phyloP scores from a whole-genome alignment of 1,284 basidiomycete genomes.

The Kalmanozyma brasiliensis region DNA sequence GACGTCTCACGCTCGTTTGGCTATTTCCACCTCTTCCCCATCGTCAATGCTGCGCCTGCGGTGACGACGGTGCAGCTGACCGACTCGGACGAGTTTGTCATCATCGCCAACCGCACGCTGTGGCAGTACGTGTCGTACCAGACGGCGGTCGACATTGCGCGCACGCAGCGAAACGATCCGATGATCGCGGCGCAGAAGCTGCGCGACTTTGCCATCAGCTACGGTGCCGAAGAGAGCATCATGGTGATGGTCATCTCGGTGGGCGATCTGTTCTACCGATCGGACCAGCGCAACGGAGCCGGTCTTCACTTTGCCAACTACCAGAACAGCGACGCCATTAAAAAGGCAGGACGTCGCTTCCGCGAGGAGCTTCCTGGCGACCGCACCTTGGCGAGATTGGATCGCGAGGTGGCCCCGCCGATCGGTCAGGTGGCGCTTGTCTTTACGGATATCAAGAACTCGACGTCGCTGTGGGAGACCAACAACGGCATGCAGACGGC shows the following conservation, averaged over 20 bases:
- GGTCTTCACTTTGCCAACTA: conserved; percentile 31
- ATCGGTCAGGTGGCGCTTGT: conserved; percentile 90
- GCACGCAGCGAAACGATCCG: conserved; percentile 82
- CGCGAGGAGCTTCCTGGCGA: conserved; percentile 61
- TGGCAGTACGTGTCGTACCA: conserved; percentile 97
- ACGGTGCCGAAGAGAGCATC: conserved; percentile 90
- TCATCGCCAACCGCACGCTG: conserved; percentile 89
- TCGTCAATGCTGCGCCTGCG: conserved; percentile 89
- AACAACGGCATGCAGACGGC: conserved; percentile 96
- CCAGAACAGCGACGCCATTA: conserved; percentile 47
- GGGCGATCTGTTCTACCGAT: conserved; percentile 77
- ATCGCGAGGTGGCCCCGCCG: conserved; percentile 86
- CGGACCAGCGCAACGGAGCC: conserved; percentile 60
- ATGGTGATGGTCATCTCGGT: conserved; percentile 98
- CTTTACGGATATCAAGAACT: conserved; percentile 98
- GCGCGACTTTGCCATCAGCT: conserved; percentile 94
- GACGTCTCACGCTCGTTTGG: conserved; percentile 93
- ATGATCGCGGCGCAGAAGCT: conserved; percentile 98
- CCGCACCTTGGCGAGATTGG: conserved; percentile 73
- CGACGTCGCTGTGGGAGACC: conserved; percentile 95
- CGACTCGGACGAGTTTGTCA: conserved; percentile 94
- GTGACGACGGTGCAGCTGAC: conserved; percentile 78
- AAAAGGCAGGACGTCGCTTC: conserved; percentile 54
- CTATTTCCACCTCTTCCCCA: conserved; percentile 88
- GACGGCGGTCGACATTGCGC: conserved; percentile 95